phyloP scores from a whole-genome alignment of 2,329 filamentous ascomycete species.

The Nigrospora oryzae region DNA sequence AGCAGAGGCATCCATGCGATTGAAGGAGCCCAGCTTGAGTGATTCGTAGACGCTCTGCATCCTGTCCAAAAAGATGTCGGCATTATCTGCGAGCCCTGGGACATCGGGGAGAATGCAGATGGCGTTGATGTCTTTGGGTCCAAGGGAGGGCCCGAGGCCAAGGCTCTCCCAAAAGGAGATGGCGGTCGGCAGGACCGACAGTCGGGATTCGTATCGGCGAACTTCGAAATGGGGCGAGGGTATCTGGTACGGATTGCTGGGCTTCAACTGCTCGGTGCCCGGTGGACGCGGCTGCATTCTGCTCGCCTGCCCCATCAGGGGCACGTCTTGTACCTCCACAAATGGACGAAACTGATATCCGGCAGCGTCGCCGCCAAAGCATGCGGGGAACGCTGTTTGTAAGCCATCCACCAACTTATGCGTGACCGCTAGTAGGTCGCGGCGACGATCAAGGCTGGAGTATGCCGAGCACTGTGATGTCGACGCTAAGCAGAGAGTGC shows the following conservation, averaged over 20 bases:
- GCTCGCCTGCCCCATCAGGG: slow-evolving; percentile 41
- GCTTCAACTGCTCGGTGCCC: slow-evolving; percentile 37
- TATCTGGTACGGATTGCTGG: slow-evolving; percentile 52
- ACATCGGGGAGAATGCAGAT: slow-evolving; percentile 64
- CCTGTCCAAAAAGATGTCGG: slow-evolving; percentile 57
- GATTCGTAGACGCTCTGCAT: slow-evolving; percentile 66
- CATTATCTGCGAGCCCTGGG: slow-evolving; percentile 52
- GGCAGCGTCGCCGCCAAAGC: slow-evolving; percentile 30
- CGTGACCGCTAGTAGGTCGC: slow-evolving; percentile 31
- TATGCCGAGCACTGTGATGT: slow-evolving; percentile 12
- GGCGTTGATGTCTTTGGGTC: slow-evolving; percentile 61
- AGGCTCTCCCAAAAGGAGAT: slow-evolving; percentile 76
- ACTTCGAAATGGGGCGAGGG: slow-evolving; percentile 64
- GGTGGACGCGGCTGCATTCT: slow-evolving; percentile 42
- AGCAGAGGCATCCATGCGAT: slow-evolving; percentile 32
- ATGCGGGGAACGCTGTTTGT: slow-evolving; percentile 32
- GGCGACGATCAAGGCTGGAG: slow-evolving; percentile 24
- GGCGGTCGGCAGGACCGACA: slow-evolving; percentile 68
- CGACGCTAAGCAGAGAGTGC: slow-evolving; percentile 27
- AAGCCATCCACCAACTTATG: slow-evolving; percentile 41
- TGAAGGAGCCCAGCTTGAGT: slow-evolving; percentile 62
- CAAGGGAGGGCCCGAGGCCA: slow-evolving; percentile 62
- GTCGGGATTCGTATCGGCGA: slow-evolving; percentile 57
- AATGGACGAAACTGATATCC: slow-evolving; percentile 38
- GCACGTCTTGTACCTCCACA: slow-evolving; percentile 49